Evolutionary conservation across 192 early-diverging fungal genomes (phyloP).

Genomic region (Podila clonocystis): DNA sequence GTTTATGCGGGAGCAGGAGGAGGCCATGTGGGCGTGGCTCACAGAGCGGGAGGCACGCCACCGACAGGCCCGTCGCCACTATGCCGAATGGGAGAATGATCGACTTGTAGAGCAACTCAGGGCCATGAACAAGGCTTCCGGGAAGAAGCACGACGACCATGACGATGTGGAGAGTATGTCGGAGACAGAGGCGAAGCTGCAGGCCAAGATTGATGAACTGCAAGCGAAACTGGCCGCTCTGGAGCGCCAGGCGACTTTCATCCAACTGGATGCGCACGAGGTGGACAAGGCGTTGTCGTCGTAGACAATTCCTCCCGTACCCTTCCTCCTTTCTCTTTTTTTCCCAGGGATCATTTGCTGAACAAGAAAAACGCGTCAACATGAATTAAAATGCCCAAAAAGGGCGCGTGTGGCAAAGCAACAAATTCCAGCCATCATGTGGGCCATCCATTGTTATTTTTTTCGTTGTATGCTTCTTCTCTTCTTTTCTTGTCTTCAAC

Average conservation of each 20-base stretch:
- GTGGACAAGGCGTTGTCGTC: neutral
- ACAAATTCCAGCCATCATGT: no score
- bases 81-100: neutral
- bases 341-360: no score
- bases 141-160: neutral
- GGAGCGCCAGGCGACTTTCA: slow-evolving; percentile 9
- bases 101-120: neutral
- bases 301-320: neutral
- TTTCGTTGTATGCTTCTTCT: no score
- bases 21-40: slow-evolving; percentile 51
- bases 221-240: slow-evolving; percentile 24
- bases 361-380: no score
- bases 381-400: no score
- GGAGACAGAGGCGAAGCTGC: slow-evolving; percentile 21
- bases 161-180: neutral
- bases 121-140: neutral
- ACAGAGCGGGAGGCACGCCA: slow-evolving; percentile 40
- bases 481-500: no score
- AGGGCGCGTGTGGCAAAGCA: no score
- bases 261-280: neutral
- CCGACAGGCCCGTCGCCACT: slow-evolving; percentile 19
- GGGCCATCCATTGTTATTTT: no score
- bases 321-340: no score
- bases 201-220: slow-evolving; percentile 24
- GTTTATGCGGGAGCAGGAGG: slow-evolving; percentile 33